Evolutionary conservation across 2,329 filamentous ascomycete species (phyloP), one percentile per base, ranked within the genome.

Genomic region (Blastomyces emzantsi): DNA sequence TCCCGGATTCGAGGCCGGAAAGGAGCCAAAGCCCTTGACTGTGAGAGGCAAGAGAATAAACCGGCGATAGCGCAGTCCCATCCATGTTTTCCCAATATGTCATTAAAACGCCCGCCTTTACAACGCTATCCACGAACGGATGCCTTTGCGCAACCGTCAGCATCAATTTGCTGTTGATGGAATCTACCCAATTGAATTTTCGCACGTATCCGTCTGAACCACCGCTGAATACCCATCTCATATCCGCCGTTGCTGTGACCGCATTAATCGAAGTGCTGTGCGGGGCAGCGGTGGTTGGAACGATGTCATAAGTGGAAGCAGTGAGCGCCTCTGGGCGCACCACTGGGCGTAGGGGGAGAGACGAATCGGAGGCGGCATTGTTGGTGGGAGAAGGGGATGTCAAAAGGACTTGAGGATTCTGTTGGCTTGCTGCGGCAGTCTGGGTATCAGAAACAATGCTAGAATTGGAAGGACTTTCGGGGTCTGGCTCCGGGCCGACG

Each of bases 11-110:
- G 3, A 95, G 80, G 0, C 94, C 94, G 0, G 92, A 94, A 0
- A 99, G 81, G 11, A 97, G 79, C 94, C 94, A 99, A 2, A 97
- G 79, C 0, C 90, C 92, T 70, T 94, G 86, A 55, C 90, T 91
- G 66, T 99, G 91, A 5, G 95, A 88, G 1, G 94, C 94, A 33
- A 99, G 80, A 7, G 92, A 96, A 75, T 99, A 99, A 0, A 99
- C 93, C 0, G 94, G 92, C 11, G 91, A 96, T n/a, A 93, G 77
- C 5, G 76, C 73, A 56, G 78, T 77, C 1, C 86, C 85, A 73
- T 99, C 93, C 74, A 97, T 92, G 71, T 97, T 99, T 75, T 97
- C 94, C 94, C 94, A 99, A 75, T 99, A 99, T 61, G 90, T 96
- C 83, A 97, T 87, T 60, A 97, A 79, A 6, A 96, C 90, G 1